A percentile compares a stretch with the other conserved stretches of the same genome.
phyloP scores from a whole-genome alignment of 108 stramenopile genomes.

The Aurantiochytrium sp. region DNA sequence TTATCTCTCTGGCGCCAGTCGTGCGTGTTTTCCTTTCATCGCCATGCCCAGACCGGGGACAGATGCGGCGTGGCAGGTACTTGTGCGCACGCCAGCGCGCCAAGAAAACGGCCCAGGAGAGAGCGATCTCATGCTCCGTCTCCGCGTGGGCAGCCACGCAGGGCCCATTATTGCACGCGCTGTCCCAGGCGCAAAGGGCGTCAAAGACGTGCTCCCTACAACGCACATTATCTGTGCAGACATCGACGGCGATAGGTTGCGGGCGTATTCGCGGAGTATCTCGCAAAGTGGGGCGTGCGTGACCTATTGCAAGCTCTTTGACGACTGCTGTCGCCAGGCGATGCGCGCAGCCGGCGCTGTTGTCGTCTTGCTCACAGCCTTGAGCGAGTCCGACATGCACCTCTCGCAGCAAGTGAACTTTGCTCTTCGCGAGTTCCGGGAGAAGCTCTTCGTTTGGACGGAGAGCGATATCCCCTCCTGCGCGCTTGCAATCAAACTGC shows the following conservation, averaged over 20 bases:
- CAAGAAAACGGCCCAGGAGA: too few relatives aligned
- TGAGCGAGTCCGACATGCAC: neutral
- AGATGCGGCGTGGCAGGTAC: too few relatives aligned
- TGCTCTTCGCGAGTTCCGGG: neutral
- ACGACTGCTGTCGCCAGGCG: neutral
- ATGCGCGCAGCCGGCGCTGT: neutral
- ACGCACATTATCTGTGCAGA: neutral
- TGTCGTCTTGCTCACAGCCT: neutral
- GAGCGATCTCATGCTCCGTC: too few relatives aligned
- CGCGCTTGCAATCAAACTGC: neutral
- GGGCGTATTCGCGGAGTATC: neutral
- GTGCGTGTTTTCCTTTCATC: too few relatives aligned
- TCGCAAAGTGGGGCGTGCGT: neutral
- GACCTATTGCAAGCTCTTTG: neutral
- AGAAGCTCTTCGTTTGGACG: neutral
- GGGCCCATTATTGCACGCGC: neutral
- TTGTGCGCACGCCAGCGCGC: too few relatives aligned
- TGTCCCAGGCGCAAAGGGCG: neutral
- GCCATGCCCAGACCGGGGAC: too few relatives aligned
- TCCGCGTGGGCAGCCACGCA: too few relatives aligned
- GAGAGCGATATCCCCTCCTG: neutral
- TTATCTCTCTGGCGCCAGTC: too few relatives aligned
- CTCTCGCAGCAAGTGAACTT: neutral
- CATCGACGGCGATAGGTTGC: neutral
- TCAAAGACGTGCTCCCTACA: neutral